phyloP scores from a whole-genome alignment of 2,329 filamentous ascomycete genomes.

The Fusarium citri region DNA sequence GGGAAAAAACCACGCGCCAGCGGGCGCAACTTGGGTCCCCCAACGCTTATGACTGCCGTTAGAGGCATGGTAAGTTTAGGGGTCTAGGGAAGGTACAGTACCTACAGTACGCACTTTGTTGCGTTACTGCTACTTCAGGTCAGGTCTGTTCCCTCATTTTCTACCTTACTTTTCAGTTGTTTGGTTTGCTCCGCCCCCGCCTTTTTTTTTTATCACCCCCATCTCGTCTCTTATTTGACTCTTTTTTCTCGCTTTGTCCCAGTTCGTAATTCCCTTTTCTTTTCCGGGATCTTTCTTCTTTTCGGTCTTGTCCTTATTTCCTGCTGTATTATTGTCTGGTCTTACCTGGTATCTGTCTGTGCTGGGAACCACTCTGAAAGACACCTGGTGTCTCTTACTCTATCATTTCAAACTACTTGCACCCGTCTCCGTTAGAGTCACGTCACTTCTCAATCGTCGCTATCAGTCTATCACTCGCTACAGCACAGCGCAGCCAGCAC shows the following conservation, averaged over 20 bases:
- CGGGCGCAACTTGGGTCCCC: constrained; percentile 23
- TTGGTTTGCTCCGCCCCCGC: constrained; percentile 44
- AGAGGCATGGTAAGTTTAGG: constrained; percentile 36
- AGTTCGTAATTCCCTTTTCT: constrained; percentile 45
- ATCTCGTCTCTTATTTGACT: constrained; percentile 35
- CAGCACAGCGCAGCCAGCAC: not conserved
- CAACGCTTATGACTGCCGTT: constrained; percentile 39
- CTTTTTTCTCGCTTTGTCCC: constrained; percentile 33
- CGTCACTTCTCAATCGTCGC: not conserved
- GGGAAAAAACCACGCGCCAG: constrained; percentile 32
- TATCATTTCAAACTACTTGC: not conserved
- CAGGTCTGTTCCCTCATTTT: not conserved
- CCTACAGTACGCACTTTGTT: constrained; percentile 6
- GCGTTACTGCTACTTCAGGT: constrained; percentile 10
- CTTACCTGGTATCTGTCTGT: not conserved
- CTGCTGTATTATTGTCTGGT: constrained; percentile 26
- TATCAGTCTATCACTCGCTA: not conserved
- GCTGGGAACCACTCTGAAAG: not conserved
- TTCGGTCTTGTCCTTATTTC: constrained; percentile 28
- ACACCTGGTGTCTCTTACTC: not conserved
- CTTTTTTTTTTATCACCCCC: constrained; percentile 39
- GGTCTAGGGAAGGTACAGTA: constrained; percentile 27
- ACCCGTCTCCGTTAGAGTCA: constrained; percentile 3
- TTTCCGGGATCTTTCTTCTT: constrained; percentile 40
- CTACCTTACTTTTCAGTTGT: constrained; percentile 19